phyloP scores from a whole-genome alignment of 2,329 filamentous ascomycete species.

The Chrysoporthe austroafricana region DNA sequence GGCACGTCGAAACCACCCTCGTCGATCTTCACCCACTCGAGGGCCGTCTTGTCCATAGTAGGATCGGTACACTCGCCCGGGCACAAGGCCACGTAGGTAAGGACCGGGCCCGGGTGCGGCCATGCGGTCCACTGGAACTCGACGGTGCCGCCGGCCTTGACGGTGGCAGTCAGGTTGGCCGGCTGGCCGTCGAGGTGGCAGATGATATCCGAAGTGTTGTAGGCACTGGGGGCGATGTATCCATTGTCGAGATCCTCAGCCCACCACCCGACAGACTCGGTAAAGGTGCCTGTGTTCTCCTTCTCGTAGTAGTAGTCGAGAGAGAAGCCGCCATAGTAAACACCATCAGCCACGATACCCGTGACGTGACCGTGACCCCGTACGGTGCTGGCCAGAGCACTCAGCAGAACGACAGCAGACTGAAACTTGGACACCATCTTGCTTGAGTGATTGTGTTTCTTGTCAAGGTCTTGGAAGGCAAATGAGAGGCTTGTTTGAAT shows the following conservation, averaged over 20 bases:
- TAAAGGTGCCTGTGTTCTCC: conserved; percentile 34
- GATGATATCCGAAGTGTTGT: conserved; percentile 27
- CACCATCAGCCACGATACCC: conserved; percentile 22
- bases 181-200: conserved; percentile 20
- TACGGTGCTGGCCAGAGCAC: conserved; percentile 14
- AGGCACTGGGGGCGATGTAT: conserved; percentile 19
- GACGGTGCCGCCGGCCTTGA: conserved; percentile 29
- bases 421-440: conserved; percentile 18
- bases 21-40: conserved; percentile 44
- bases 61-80: conserved; percentile 31
- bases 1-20: conserved; percentile 37
- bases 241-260: conserved; percentile 36
- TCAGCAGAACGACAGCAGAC: conserved; percentile 8
- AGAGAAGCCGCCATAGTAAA: conserved; percentile 24
- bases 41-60: conserved; percentile 37
- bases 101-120: conserved; percentile 38
- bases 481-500: not conserved
- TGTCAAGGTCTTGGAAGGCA: not conserved
- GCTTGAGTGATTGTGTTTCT: not conserved
- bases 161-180: conserved; percentile 24
- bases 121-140: conserved; percentile 36
- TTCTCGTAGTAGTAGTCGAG: conserved; percentile 34
- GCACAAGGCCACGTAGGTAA: conserved; percentile 38
- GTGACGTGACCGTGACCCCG: conserved; percentile 24
- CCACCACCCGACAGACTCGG: conserved; percentile 37